phyloP scores from a whole-genome alignment of 2,329 filamentous ascomycete species.

The Aspergillus glaucus region DNA sequence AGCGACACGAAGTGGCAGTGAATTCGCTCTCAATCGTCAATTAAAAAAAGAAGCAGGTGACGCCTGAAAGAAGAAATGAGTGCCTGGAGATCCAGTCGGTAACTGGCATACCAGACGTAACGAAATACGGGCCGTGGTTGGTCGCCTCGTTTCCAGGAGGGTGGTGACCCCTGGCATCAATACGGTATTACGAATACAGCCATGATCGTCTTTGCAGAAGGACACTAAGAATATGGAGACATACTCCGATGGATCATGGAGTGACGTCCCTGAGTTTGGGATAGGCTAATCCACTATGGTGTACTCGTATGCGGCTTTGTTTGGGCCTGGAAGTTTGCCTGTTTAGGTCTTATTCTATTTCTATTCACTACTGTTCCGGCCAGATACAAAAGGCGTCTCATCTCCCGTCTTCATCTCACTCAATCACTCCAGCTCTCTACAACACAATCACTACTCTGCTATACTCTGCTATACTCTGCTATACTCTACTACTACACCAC shows the following conservation, averaged over 20 bases:
- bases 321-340: background rate
- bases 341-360: background rate
- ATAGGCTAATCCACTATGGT: background rate
- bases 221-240: background rate
- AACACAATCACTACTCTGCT: background rate
- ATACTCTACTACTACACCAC: slow-evolving; percentile 1
- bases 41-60: slow-evolving; percentile 1
- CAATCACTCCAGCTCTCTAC: background rate
- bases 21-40: background rate
- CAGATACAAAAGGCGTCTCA: slow-evolving; percentile 1
- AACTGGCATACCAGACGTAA: background rate
- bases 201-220: background rate
- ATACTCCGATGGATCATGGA: background rate
- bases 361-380: background rate
- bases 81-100: background rate
- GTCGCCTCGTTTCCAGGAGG: background rate
- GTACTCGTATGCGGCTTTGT: background rate
- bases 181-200: background rate
- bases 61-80: background rate
- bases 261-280: background rate
- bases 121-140: background rate
- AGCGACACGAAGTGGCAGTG: background rate
- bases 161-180: background rate
- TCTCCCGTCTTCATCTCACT: background rate
- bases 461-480: slow-evolving; percentile 1